Conservation (phyloP, 2,329 filamentous ascomycete species). For the Aspergillus novoparasiticus region DNA sequence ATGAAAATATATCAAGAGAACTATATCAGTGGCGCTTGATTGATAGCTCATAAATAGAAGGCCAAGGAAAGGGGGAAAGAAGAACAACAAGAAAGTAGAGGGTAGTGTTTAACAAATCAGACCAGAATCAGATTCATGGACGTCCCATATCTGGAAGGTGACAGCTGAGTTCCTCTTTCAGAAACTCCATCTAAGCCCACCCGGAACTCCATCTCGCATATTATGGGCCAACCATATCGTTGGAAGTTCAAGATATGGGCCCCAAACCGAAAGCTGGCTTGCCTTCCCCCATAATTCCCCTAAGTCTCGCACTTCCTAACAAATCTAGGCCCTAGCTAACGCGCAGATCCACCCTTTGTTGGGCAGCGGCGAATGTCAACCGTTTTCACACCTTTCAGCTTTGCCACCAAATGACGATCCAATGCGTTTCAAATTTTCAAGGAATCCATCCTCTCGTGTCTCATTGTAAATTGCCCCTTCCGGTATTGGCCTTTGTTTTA, state of each 20-base stretch:
- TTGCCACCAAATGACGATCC: conserved; percentile 21
- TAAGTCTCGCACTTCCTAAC: not conserved
- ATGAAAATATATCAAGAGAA: not conserved
- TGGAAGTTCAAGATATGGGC: not conserved
- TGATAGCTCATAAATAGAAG: not conserved
- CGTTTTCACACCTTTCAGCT: conserved; percentile 19
- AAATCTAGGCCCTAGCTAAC: conserved; percentile 15
- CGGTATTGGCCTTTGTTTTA: not conserved
- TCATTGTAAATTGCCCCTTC: not conserved
- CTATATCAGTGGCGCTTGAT: not conserved
- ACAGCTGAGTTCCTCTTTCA: conserved; percentile 18
- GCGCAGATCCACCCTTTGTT: conserved; percentile 18
- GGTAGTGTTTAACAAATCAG: not conserved
- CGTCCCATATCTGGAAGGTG: conserved; percentile 9
- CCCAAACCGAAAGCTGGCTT: not conserved
- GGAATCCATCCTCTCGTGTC: conserved; percentile 5
- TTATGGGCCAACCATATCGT: not conserved
- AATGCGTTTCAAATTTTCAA: conserved; percentile 15
- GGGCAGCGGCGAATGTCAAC: conserved; percentile 19
- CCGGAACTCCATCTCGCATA: not conserved
- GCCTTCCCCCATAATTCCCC: not conserved
- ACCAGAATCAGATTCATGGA: not conserved
- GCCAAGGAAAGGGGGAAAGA: not conserved
- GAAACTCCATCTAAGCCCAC: conserved; percentile 5
- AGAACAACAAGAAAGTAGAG: not conserved